Percentiles rank a stretch among this genome's conserved stretches.
phyloP scores from a whole-genome alignment of 345 rosid genomes.

The Syzygium grande region DNA sequence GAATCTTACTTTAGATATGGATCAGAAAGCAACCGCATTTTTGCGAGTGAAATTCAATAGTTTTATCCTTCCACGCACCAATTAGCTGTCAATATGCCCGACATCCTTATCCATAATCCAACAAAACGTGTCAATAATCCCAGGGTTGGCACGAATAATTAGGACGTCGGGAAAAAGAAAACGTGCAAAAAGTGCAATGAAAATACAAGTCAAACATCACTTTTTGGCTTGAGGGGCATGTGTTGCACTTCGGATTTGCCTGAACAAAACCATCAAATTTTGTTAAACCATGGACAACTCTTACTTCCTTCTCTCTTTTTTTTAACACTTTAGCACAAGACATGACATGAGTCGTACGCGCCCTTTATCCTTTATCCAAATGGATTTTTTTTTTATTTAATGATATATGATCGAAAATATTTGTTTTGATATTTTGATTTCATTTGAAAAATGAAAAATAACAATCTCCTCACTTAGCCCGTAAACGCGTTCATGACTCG shows the following conservation, averaged over 20 bases:
- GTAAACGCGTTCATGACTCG: too few relatives aligned
- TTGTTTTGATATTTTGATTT: too few relatives aligned
- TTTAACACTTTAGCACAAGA: background rate
- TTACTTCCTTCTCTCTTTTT: background rate
- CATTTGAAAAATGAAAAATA: too few relatives aligned
- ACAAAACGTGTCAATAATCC: background rate
- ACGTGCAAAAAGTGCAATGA: background rate
- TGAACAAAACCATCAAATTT: background rate
- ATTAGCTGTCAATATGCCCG: background rate
- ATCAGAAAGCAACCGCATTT: background rate
- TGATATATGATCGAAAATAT: too few relatives aligned
- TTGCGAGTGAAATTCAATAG: background rate
- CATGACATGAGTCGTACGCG: background rate
- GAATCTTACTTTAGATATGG: background rate
- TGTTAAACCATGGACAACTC: background rate
- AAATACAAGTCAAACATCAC: background rate
- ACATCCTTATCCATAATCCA: background rate
- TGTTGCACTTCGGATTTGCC: background rate
- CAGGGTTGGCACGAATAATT: background rate
- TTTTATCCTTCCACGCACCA: background rate
- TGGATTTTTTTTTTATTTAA: too few relatives aligned
- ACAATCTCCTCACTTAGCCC: too few relatives aligned
- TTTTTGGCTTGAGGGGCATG: background rate
- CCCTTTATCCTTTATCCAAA: background rate
- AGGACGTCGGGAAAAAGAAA: background rate